A percentile compares a stretch with the other conserved stretches of the same genome.
phyloP scores from a whole-genome alignment of 768 basidiomycete genomes.

The Pluteus cervinus region DNA sequence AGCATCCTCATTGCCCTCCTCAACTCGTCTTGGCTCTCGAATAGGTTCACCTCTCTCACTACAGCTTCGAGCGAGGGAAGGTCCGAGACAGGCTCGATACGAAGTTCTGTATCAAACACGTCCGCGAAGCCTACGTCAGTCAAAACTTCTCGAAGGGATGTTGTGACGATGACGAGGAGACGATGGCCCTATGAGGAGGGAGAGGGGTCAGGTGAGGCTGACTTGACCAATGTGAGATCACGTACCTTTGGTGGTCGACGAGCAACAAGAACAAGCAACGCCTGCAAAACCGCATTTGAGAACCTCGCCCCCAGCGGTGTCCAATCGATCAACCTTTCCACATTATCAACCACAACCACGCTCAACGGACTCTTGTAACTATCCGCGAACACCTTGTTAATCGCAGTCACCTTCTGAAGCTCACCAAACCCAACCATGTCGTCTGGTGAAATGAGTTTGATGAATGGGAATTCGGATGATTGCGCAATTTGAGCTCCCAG shows the following conservation, averaged over 20 bases:
- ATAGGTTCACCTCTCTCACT: slow-evolving; percentile 74
- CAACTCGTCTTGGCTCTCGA: slow-evolving; percentile 50
- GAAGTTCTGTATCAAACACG: slow-evolving; percentile 81
- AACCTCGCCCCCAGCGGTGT: slow-evolving; percentile 96
- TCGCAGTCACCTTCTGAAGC: slow-evolving; percentile 81
- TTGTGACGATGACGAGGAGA: slow-evolving; percentile 86
- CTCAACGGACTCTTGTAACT: slow-evolving; percentile 97
- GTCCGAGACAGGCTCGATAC: slow-evolving; percentile 74
- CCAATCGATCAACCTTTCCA: slow-evolving; percentile 94
- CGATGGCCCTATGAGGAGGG: slow-evolving; percentile 65
- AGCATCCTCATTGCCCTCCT: slow-evolving; percentile 59
- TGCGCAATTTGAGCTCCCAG: slow-evolving; percentile 92
- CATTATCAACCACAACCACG: slow-evolving; percentile 91
- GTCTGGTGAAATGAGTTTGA: slow-evolving; percentile 94
- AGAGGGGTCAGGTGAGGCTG: slow-evolving; percentile 4
- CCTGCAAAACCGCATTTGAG: slow-evolving; percentile 89
- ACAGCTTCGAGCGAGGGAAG: slow-evolving; percentile 71
- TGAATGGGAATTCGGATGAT: slow-evolving; percentile 93
- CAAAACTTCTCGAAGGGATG: slow-evolving; percentile 81
- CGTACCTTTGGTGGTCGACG: slow-evolving; percentile 88
- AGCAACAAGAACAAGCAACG: slow-evolving; percentile 81
- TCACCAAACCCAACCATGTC: slow-evolving; percentile 97
- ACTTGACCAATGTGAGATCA: background rate
- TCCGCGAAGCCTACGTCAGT: slow-evolving; percentile 87
- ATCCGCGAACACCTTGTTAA: slow-evolving; percentile 90